Evolutionary conservation across 495 filamentous ascomycete species (phyloP), one percentile per base, ranked within the genome.

Genomic region (Lasiosphaeriaceae sp.): DNA sequence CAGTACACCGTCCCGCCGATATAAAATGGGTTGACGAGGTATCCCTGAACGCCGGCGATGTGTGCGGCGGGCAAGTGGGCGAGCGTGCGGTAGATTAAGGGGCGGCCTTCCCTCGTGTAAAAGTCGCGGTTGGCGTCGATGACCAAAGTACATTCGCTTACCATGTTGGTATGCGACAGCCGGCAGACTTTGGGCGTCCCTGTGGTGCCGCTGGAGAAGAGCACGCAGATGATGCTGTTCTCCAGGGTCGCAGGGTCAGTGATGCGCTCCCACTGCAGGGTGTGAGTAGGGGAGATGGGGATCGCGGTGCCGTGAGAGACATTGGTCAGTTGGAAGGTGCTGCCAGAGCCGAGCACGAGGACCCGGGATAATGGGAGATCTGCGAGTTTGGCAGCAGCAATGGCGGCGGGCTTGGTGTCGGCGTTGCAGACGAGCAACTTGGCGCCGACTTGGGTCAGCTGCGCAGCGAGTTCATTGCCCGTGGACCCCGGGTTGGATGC

Each of bases 181-280:
- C 84, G 75, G n/a, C 92, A 88, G 52, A 87, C 90, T 69, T 95
- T 95, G 11, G 90, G 90, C 39, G 82, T 73, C 7, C 90, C 90
- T 2, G 90, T 95, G 3, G 90, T 95, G 8, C 90, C 90, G 26
- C 86, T 90, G 20, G 90, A 93, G 73, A 94, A 95, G 67, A 92
- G 87, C 65, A 95, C 85, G 31, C 87, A 92, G 43, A 67, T 61
- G 11, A 56, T 60, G 50, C 49, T 67, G 39, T 60, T 61, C 16
- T 62, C 63, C 20, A 81, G 67, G 46, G 64, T 58, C 23, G 66
- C 47, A 1, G 59, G 66, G 58, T 77, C 72, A 8, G 75, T 81
- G 47, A 82, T 76, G 39, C 70, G 65, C 21, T 64, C 52, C 78
- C 78, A 80, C n/a, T 69, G 58, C 46, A 79, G 56, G 37, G 57